Evolutionary conservation across 2,329 filamentous ascomycete species (phyloP), one percentile per base, ranked within the genome.

Genomic region (Colletotrichum horii): DNA sequence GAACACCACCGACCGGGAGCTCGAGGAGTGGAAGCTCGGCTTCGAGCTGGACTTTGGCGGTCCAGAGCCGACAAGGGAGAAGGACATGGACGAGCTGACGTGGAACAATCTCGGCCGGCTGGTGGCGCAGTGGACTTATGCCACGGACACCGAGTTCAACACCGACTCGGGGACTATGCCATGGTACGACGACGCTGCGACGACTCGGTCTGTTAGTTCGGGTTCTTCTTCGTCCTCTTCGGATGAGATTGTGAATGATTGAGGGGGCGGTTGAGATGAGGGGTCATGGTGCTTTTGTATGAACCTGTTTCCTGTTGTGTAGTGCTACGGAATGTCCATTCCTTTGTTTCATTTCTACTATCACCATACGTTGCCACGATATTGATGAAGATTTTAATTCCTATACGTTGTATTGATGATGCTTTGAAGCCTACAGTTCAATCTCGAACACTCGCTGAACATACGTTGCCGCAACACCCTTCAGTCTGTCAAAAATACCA

Each of bases 101-200:
- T 61, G 70, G 22, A 72, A n/a, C 4, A 32, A 73, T 2, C 73
- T 75, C 8, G 73, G 73, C 4, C 34, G 4, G 43, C 32, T 71
- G 28, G 70, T 73, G 24, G 70, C 62, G 26, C 19, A 67, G 70
- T 75, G 73, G 73, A 75, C 73, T 1, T 65, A 75, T 48, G 73
- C 73, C 22, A 36, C 43, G 1, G 73, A 75, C 11, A 75, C 73
- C 24, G 56, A 72, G 43, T 72, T 73, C 34, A 52, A 55, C 43
- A 60, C 70, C 0, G 64, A 73, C 58, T 64, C 64, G 7, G 73
- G 64, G 5, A 66, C 28, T 7, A 52, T 75, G 30, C 70, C 73
- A 28, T 75, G 70, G 16, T 73, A 73, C 24, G 69, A 73, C 9
- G 58, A 73, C 16, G 70, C 69, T 0, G 30, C 69, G 22, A 73